phyloP scores from a whole-genome alignment of 805 yeast species.

The Monosporozyma solicola region DNA sequence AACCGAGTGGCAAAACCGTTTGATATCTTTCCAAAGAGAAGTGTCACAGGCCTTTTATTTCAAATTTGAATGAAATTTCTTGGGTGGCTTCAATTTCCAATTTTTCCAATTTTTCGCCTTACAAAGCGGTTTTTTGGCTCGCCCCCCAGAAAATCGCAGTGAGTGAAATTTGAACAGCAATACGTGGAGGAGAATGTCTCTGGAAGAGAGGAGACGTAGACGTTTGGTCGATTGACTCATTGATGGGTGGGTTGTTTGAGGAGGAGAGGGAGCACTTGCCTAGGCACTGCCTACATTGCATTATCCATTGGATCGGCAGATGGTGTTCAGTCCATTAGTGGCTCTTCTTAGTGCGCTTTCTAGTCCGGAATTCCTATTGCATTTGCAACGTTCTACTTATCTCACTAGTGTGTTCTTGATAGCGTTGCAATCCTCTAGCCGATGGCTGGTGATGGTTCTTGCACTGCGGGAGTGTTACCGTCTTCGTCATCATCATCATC shows the following conservation, averaged over 20 bases:
- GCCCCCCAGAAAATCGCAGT: background rate
- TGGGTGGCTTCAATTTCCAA: no score
- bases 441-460: background rate
- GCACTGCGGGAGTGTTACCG: background rate
- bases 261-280: background rate
- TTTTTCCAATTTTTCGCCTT: background rate
- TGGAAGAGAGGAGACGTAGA: background rate
- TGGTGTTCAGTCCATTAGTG: no score
- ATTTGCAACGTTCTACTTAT: no score
- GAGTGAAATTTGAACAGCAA: background rate
- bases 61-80: background rate
- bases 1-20: no score
- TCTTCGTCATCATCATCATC: constrained; percentile 5
- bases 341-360: no score
- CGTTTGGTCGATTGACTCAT: no score
- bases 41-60: background rate
- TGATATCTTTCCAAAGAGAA: background rate
- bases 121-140: background rate
- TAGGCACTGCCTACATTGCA: no score
- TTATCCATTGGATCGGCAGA: no score
- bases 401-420: background rate
- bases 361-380: no score
- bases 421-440: background rate
- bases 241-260: background rate
- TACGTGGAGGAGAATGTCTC: no score